Evolutionary conservation across 2,329 filamentous ascomycete genomes (phyloP).

Genomic region (Diaporthe sp.): DNA sequence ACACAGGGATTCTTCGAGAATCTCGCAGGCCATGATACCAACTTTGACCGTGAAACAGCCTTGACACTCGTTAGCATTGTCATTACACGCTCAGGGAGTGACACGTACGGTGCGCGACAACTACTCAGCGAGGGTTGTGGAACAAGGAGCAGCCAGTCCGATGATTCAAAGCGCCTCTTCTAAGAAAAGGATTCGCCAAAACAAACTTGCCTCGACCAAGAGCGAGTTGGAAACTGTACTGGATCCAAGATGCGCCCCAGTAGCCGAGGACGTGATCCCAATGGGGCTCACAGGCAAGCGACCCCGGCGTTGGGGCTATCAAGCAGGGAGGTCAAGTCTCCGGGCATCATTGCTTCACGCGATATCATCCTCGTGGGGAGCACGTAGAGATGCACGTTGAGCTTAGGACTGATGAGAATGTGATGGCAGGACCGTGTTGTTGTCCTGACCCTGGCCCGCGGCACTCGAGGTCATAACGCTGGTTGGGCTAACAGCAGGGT

Average conservation of each 20-base stretch:
- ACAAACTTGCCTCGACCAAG: not conserved
- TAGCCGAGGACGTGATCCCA: constrained; percentile 46
- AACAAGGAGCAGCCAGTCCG: not conserved
- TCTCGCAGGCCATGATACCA: not conserved
- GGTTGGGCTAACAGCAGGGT: constrained; percentile 1
- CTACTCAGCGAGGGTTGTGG: not conserved
- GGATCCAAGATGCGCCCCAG: constrained; percentile 42
- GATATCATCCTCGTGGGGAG: constrained; percentile 12
- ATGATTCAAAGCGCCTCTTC: not conserved
- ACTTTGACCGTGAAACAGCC: not conserved
- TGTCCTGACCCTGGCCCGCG: not conserved
- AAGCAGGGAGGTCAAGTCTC: constrained; percentile 32
- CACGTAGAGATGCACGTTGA: constrained; percentile 22
- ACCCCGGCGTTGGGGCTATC: constrained; percentile 70
- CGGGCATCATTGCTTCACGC: constrained; percentile 31
- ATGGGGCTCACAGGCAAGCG: constrained; percentile 46
- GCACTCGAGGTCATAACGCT: not conserved
- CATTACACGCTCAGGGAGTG: not conserved
- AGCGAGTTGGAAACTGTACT: not conserved
- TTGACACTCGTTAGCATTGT: not conserved
- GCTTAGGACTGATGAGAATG: not conserved
- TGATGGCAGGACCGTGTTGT: not conserved
- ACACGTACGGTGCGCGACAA: not conserved
- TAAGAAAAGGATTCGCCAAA: not conserved
- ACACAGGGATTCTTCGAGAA: no score